These are phyloP conservation scores for Lepiota venenata DNA, from an alignment of 768 basidiomycete genomes.

Conservation along the genomic window DNA sequence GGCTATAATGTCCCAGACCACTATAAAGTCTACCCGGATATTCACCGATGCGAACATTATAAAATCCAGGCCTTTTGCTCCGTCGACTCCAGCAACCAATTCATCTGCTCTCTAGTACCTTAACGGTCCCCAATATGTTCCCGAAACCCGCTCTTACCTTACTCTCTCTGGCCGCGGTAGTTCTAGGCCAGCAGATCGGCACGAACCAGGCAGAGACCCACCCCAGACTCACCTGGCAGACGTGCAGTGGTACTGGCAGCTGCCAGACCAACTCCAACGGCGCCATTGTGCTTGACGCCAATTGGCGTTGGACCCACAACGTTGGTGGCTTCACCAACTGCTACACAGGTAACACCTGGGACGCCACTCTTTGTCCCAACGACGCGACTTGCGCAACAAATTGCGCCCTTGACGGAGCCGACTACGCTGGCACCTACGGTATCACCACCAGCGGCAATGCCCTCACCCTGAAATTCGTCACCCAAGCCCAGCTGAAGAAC, in stretches of 20 bases:
- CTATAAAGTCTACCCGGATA: not conserved
- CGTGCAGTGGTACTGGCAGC: constrained; percentile 34
- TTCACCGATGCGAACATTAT: constrained; percentile 3
- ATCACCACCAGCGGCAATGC: constrained; percentile 44
- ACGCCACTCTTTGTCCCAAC: constrained; percentile 48
- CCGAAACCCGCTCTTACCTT: constrained; percentile 1
- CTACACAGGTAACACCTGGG: constrained; percentile 53
- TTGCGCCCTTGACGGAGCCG: constrained; percentile 42
- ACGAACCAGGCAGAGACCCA: constrained; percentile 41
- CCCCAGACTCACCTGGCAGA: constrained; percentile 36
- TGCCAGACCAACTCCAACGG: constrained; percentile 28
- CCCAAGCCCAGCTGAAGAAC: constrained; percentile 29
- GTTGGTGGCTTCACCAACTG: constrained; percentile 35
- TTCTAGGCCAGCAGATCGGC: constrained; percentile 41
- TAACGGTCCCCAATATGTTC: not conserved
- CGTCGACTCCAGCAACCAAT: not conserved
- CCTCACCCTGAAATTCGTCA: constrained; percentile 44
- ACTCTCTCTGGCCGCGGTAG: constrained; percentile 23
- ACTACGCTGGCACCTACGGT: constrained; percentile 48
- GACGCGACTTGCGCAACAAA: constrained; percentile 40
- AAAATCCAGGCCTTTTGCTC: not conserved
- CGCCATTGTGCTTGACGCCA: constrained; percentile 38
- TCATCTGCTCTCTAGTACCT: not conserved
- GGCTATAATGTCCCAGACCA: not conserved
- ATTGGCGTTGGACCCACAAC: constrained; percentile 49